phyloP scores from a whole-genome alignment of 768 basidiomycete genomes.

The Tulasnella sp. region DNA sequence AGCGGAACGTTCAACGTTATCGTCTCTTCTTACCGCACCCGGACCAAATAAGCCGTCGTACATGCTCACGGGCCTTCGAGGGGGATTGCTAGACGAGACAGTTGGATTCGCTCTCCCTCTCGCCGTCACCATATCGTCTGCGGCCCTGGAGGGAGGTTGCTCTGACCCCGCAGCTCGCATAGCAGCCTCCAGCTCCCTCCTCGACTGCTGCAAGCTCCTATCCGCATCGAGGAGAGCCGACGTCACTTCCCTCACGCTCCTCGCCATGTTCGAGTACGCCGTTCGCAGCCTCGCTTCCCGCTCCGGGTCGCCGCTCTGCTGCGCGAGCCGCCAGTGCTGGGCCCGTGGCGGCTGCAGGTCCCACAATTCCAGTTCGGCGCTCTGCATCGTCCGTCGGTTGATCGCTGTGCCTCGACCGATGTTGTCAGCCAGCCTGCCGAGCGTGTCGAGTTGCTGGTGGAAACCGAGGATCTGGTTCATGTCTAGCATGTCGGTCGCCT shows the following conservation, averaged over 20 bases:
- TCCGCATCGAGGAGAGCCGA: not conserved
- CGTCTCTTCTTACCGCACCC: not conserved
- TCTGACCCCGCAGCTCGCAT: not conserved
- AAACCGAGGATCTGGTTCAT: not conserved
- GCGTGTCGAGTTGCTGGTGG: not conserved
- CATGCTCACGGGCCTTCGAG: conserved; percentile 8
- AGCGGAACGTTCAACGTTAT: not conserved
- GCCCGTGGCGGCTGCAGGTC: not conserved
- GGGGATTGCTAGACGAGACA: not conserved
- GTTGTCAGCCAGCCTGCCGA: not conserved
- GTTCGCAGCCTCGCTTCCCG: not conserved
- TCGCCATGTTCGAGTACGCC: not conserved
- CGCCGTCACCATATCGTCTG: not conserved
- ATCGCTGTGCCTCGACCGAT: not conserved
- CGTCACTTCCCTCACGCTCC: not conserved
- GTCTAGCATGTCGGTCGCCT: not conserved
- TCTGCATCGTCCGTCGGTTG: not conserved
- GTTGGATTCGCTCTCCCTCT: not conserved
- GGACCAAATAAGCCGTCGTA: not conserved
- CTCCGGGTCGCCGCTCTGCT: not conserved
- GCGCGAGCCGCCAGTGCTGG: not conserved
- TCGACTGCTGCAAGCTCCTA: not conserved
- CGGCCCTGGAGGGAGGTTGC: not conserved
- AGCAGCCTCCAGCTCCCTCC: not conserved
- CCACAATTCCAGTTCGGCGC: not conserved